A percentile compares a stretch with the other conserved stretches of the same genome.
Conservation (phyloP, 495 filamentous ascomycete genomes). For the Neurospora terricola region DNA sequence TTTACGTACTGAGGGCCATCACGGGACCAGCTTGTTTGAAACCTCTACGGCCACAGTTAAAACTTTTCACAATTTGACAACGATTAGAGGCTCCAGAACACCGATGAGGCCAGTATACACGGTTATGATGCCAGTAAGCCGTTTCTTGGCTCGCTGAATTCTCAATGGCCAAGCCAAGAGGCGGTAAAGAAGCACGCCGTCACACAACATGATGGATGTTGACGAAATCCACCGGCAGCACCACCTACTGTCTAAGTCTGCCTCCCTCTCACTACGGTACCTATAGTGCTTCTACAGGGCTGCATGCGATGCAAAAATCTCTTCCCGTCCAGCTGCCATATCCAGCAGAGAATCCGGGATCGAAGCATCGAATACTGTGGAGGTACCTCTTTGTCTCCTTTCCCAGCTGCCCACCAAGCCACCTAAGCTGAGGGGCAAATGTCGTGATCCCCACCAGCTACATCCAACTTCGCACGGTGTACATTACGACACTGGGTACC, state of each 20-base stretch:
- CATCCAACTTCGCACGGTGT: neutral
- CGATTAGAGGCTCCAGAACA: neutral
- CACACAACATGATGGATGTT: neutral
- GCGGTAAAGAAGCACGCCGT: constrained; percentile 12
- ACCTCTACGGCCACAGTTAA: constrained; percentile 7
- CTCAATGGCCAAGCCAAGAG: constrained; percentile 5
- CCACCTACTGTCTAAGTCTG: neutral
- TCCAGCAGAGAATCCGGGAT: neutral
- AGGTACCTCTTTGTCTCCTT: neutral
- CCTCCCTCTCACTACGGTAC: neutral
- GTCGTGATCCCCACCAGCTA: neutral
- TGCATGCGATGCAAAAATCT: neutral
- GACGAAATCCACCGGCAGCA: neutral
- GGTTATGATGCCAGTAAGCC: constrained; percentile 11
- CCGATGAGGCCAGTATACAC: constrained; percentile 11
- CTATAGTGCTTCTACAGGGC: neutral
- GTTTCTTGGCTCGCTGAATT: neutral
- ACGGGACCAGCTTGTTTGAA: constrained; percentile 15
- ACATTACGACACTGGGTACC: neutral
- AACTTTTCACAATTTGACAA: constrained; percentile 6
- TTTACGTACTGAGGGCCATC: constrained; percentile 22
- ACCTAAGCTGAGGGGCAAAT: neutral
- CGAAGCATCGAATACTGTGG: neutral
- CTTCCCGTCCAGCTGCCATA: neutral
- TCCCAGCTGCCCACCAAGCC: neutral